Conservation (phyloP, 2,329 filamentous ascomycete genomes). For the Curvularia sp. region DNA sequence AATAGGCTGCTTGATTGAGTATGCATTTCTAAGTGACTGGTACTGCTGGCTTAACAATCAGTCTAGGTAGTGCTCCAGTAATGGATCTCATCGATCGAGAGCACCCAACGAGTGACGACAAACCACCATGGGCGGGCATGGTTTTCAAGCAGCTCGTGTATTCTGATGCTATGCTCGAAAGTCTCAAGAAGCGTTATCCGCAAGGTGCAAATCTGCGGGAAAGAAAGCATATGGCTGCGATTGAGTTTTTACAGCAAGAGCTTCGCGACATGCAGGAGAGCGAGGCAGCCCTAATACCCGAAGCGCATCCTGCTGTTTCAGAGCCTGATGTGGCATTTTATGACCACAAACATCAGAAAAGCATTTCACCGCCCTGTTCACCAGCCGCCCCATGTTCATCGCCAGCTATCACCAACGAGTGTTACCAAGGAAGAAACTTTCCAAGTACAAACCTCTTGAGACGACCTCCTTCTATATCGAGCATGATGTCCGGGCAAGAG, state of each 20-base stretch:
- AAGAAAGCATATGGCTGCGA: slow-evolving; percentile 39
- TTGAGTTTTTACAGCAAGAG: slow-evolving; percentile 36
- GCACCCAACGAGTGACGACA: slow-evolving; percentile 30
- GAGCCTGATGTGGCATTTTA: neutral
- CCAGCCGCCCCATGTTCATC: neutral
- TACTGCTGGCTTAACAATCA: neutral
- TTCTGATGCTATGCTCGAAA: slow-evolving; percentile 37
- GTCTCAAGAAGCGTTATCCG: slow-evolving; percentile 31
- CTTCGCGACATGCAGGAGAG: slow-evolving; percentile 28
- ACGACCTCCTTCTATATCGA: slow-evolving; percentile 13
- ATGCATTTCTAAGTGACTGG: neutral
- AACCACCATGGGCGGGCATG: slow-evolving; percentile 38
- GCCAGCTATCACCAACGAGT: slow-evolving; percentile 1
- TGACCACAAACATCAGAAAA: neutral
- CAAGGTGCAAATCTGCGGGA: slow-evolving; percentile 30
- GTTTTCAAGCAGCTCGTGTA: slow-evolving; percentile 32
- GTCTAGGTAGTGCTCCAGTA: neutral
- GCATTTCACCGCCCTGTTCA: neutral
- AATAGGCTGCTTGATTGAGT: neutral
- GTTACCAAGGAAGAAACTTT: neutral
- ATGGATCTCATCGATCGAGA: slow-evolving; percentile 29
- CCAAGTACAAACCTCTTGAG: neutral
- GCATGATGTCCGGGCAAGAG: slow-evolving; percentile 21
- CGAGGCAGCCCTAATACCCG: neutral
- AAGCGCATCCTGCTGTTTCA: neutral